Conservation (phyloP, 805 yeast species). For the Groenewaldozyma salmanticensis region DNA sequence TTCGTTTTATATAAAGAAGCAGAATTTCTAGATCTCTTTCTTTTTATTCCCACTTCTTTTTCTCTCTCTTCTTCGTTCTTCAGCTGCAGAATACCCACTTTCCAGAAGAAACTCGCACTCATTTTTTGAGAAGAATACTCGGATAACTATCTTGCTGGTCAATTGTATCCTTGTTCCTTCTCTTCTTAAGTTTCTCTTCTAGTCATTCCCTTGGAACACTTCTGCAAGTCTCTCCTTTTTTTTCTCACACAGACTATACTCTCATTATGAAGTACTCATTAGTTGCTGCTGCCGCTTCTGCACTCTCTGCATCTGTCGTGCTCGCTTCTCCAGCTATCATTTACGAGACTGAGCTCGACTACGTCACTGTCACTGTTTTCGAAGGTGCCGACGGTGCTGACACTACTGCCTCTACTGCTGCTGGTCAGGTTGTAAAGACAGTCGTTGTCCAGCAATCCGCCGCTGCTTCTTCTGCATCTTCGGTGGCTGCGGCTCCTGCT, state of each 20-base stretch:
- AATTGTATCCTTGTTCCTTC: neutral
- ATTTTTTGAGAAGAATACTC: too few species aligned
- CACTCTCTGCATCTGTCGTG: conserved; percentile 6
- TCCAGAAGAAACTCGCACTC: too few species aligned
- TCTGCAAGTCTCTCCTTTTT: conserved; percentile 2
- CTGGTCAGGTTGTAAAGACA: conserved; percentile 3
- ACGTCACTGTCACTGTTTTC: conserved; percentile 4
- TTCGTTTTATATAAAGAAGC: too few species aligned
- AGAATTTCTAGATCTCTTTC: too few species aligned
- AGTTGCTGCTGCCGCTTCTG: conserved; percentile 2
- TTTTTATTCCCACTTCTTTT: too few species aligned
- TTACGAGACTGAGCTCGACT: conserved; percentile 12
- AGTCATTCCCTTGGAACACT: conserved; percentile 1
- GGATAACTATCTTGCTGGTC: too few species aligned
- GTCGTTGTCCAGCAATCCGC: conserved; percentile 3
- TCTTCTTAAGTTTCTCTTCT: neutral
- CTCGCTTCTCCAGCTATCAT: conserved; percentile 17
- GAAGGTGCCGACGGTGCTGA: conserved; percentile 6
- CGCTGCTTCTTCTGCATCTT: conserved; percentile 5
- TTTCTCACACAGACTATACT: neutral
- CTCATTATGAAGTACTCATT: conserved; percentile 13
- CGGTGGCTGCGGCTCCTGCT: conserved; percentile 6
- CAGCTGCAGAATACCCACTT: too few species aligned
- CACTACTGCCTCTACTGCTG: conserved; percentile 7
- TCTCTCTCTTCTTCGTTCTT: too few species aligned